Conservation (phyloP, 306 rosid genomes). For the Cucurbita maxima region DNA sequence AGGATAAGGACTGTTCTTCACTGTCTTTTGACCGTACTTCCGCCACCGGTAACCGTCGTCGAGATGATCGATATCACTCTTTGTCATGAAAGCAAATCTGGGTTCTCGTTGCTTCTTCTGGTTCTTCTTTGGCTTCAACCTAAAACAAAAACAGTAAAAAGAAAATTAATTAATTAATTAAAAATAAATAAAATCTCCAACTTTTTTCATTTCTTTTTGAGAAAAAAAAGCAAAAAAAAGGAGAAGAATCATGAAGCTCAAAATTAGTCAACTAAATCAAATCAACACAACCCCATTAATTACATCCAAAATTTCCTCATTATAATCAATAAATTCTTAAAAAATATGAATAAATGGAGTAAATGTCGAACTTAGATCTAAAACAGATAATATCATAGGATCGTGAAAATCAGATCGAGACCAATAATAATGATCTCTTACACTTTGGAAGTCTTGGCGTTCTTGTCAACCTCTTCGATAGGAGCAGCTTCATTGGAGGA, state of each 20-base stretch:
- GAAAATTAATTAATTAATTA: background rate
- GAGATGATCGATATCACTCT: conserved; percentile 71
- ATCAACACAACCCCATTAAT: background rate
- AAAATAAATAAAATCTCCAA: background rate
- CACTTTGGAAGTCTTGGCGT: conserved; percentile 45
- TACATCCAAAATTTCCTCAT: background rate
- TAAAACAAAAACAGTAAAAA: conserved; percentile 6
- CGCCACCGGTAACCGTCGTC: conserved; percentile 94
- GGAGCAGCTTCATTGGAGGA: conserved; percentile 32
- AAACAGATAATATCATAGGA: background rate
- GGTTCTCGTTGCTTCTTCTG: conserved; percentile 55
- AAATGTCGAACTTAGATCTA: background rate
- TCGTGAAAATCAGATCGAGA: background rate
- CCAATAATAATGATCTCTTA: conserved; percentile 14
- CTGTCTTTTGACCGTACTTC: conserved; percentile 93
- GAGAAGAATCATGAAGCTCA: background rate
- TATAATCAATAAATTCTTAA: background rate
- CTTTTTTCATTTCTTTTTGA: background rate
- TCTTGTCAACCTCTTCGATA: conserved; percentile 21
- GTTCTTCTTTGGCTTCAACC: conserved; percentile 68
- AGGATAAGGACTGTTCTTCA: conserved; percentile 88
- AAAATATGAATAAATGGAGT: background rate
- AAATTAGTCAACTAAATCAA: background rate
- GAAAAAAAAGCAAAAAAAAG: background rate
- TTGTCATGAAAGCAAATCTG: conserved; percentile 74